Percentiles rank a stretch among this genome's conserved stretches.
phyloP scores from a whole-genome alignment of 2,329 filamentous ascomycete genomes.

The Exophiala sp. region DNA sequence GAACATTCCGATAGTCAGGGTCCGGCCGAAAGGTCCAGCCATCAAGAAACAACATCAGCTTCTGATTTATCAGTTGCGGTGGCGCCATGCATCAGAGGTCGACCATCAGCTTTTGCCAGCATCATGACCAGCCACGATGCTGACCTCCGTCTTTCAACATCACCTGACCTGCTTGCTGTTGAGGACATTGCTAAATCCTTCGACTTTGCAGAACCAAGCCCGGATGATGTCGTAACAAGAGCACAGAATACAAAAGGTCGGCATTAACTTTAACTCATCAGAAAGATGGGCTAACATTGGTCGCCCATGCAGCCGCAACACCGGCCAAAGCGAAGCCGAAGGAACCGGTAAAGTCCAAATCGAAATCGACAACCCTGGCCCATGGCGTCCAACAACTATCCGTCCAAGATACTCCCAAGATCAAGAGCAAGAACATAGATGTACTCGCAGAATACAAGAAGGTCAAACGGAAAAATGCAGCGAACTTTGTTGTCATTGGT shows the following conservation, averaged over 20 bases:
- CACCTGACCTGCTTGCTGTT: constrained; percentile 9
- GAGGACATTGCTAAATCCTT: constrained; percentile 35
- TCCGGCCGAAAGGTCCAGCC: neutral
- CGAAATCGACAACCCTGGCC: constrained; percentile 33
- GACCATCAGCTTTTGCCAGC: constrained; percentile 26
- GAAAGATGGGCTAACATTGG: constrained; percentile 32
- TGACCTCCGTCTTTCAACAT: neutral
- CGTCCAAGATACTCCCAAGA: constrained; percentile 47
- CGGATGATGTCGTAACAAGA: constrained; percentile 79
- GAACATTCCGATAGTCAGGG: neutral
- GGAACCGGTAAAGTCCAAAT: constrained; percentile 24
- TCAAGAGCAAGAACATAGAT: constrained; percentile 72
- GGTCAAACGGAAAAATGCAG: constrained; percentile 67
- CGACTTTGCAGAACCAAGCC: constrained; percentile 77
- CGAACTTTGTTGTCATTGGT: constrained; percentile 92
- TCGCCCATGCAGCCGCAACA: constrained; percentile 28
- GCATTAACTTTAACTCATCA: constrained; percentile 30
- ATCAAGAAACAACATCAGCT: neutral
- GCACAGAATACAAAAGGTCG: constrained; percentile 76
- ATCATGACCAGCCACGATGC: constrained; percentile 23
- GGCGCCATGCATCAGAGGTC: constrained; percentile 16
- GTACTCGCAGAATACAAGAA: constrained; percentile 76
- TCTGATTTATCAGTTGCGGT: neutral
- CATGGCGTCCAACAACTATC: constrained; percentile 45
- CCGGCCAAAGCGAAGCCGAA: constrained; percentile 40